Evolutionary conservation across 2,329 filamentous ascomycete genomes (phyloP).

Genomic region (Ascochyta fabae): DNA sequence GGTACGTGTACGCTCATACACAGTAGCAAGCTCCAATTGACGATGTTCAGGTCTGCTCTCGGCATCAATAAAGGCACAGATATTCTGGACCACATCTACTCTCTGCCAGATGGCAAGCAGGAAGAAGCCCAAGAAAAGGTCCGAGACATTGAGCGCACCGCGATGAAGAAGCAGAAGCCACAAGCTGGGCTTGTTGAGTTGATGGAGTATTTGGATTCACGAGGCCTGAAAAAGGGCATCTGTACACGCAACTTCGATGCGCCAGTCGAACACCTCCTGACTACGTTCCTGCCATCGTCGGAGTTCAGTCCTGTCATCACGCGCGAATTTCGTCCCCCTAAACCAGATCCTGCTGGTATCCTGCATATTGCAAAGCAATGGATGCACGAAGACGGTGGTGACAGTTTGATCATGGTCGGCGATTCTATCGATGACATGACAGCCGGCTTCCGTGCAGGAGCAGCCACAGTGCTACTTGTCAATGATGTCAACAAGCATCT

Average conservation of each 20-base stretch:
- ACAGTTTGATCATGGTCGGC: constrained; percentile 60
- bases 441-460: constrained; percentile 80
- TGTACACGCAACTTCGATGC: constrained; percentile 90
- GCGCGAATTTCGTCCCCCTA: constrained; percentile 80
- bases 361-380: constrained; percentile 81
- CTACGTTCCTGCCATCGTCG: constrained; percentile 72
- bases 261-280: constrained; percentile 76
- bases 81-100: constrained; percentile 87
- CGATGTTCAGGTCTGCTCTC: constrained; percentile 58
- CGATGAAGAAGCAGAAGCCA: constrained; percentile 80
- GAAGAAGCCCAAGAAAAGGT: constrained; percentile 74
- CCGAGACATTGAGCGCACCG: constrained; percentile 77
- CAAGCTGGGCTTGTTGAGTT: constrained; percentile 79
- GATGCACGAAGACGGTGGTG: constrained; percentile 58
- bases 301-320: constrained; percentile 82
- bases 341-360: constrained; percentile 87
- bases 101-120: constrained; percentile 68
- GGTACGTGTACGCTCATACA: constrained; percentile 45
- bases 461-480: constrained; percentile 85
- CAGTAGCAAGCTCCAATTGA: background rate
- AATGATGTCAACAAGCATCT: constrained; percentile 81
- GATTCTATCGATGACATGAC: constrained; percentile 90
- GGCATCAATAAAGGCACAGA: constrained; percentile 75
- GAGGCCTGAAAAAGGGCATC: constrained; percentile 76
- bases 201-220: constrained; percentile 80